Evolutionary conservation across 441 rosid species (phyloP).

Genomic region (Flueggea neowawraea): DNA sequence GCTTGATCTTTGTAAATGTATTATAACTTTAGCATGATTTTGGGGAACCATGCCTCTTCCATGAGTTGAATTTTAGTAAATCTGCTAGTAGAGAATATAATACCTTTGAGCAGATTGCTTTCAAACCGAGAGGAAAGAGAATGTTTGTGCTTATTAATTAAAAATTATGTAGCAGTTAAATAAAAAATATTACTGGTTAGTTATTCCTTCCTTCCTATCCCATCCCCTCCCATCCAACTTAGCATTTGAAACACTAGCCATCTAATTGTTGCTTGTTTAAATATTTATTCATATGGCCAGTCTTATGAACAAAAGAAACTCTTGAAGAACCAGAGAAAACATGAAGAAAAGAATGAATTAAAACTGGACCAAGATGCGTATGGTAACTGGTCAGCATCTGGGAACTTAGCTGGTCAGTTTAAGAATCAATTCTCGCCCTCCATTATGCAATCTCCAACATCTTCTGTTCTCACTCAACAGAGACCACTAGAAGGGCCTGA

Average conservation of each 20-base stretch:
- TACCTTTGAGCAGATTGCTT: too few relatives aligned
- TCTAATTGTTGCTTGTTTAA: slow-evolving; percentile 6
- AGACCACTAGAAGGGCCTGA: slow-evolving; percentile 53
- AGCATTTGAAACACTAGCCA: background rate
- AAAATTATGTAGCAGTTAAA: too few relatives aligned
- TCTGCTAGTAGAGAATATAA: too few relatives aligned
- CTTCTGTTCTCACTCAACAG: slow-evolving; percentile 43
- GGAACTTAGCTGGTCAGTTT: slow-evolving; percentile 35
- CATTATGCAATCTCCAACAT: slow-evolving; percentile 28
- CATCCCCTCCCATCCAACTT: background rate
- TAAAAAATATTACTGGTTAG: background rate
- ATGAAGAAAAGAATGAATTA: slow-evolving; percentile 41
- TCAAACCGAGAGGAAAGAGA: too few relatives aligned
- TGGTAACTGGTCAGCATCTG: slow-evolving; percentile 47
- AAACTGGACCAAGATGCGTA: slow-evolving; percentile 33
- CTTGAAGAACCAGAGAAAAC: slow-evolving; percentile 37
- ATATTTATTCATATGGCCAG: slow-evolving; percentile 24
- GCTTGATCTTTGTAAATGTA: background rate
- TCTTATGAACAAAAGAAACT: slow-evolving; percentile 45
- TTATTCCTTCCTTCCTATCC: background rate
- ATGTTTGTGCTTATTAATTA: too few relatives aligned
- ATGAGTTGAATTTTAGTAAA: too few relatives aligned
- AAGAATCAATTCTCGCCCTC: slow-evolving; percentile 41
- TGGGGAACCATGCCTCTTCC: too few relatives aligned
- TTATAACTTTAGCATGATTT: too few relatives aligned